Evolutionary conservation across 139 green algal species (phyloP).

Genomic region (Diplosphaera chodatii): DNA sequence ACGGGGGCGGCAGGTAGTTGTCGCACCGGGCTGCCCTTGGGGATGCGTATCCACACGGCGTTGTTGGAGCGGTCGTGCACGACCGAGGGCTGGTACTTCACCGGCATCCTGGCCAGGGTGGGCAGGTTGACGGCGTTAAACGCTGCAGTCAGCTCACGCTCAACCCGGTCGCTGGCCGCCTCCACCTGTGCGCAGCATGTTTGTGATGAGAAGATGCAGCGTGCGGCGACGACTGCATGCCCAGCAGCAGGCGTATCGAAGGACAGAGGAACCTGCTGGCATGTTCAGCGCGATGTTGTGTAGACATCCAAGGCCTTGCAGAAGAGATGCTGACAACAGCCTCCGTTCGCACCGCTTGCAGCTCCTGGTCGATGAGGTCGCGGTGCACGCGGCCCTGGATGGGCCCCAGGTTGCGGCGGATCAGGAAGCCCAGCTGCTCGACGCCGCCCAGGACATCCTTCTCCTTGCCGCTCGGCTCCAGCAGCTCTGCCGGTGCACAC

Average conservation of each 20-base stretch:
- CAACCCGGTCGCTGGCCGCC: slow-evolving; percentile 4
- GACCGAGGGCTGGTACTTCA: not conserved
- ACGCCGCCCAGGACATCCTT: not conserved
- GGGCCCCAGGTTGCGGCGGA: slow-evolving; percentile 20
- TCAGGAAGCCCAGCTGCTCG: slow-evolving; percentile 1
- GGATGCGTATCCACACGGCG: slow-evolving; percentile 35
- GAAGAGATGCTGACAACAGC: too few relatives aligned
- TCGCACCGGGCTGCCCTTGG: slow-evolving; percentile 12
- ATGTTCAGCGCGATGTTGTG: too few relatives aligned
- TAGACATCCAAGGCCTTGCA: too few relatives aligned
- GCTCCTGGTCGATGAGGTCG: slow-evolving; percentile 9
- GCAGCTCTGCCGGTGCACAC: too few relatives aligned
- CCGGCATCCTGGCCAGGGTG: not conserved
- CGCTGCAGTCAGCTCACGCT: not conserved
- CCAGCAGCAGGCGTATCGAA: too few relatives aligned
- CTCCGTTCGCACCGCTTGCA: slow-evolving; percentile 11
- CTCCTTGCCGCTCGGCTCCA: slow-evolving; percentile 15
- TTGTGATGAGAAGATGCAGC: too few relatives aligned
- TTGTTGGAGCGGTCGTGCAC: slow-evolving; percentile 34
- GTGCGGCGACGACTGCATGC: too few relatives aligned
- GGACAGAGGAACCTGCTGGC: too few relatives aligned
- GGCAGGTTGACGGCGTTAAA: not conserved
- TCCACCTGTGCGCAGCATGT: too few relatives aligned
- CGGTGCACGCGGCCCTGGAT: slow-evolving; percentile 30
- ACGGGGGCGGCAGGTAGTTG: too few relatives aligned